Conservation (phyloP, 495 filamentous ascomycete species). For the Trichoderma erinaceum region DNA sequence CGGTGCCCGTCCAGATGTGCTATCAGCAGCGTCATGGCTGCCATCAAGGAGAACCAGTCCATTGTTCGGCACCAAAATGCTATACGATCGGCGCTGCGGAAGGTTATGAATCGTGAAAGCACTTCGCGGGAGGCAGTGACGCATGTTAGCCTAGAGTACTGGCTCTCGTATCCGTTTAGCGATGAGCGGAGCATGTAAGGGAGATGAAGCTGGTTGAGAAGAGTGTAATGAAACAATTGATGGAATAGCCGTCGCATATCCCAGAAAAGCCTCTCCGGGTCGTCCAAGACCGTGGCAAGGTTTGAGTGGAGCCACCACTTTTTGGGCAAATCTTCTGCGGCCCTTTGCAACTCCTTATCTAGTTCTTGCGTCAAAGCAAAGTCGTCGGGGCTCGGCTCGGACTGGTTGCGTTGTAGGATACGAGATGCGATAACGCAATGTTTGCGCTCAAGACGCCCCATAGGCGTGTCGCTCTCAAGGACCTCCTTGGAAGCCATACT, state of each 20-base stretch:
- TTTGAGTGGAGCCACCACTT: slow-evolving; percentile 33
- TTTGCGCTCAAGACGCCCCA: slow-evolving; percentile 30
- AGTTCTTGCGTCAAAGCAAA: slow-evolving; percentile 24
- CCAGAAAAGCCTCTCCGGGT: slow-evolving; percentile 18
- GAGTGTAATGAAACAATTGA: slow-evolving; percentile 20
- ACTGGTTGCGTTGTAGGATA: slow-evolving; percentile 33
- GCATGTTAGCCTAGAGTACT: slow-evolving; percentile 25
- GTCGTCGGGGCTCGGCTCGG: slow-evolving; percentile 18
- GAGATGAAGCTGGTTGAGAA: slow-evolving; percentile 22
- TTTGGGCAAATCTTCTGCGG: slow-evolving; percentile 23
- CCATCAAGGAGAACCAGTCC: slow-evolving; percentile 33
- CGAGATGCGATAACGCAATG: slow-evolving; percentile 24
- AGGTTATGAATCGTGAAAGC: slow-evolving; percentile 24
- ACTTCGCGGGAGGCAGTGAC: slow-evolving; percentile 28
- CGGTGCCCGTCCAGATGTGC: slow-evolving; percentile 29
- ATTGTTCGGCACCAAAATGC: slow-evolving; percentile 24
- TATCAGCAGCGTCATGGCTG: slow-evolving; percentile 28
- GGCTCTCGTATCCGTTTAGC: slow-evolving; percentile 6
- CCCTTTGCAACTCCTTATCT: slow-evolving; percentile 26
- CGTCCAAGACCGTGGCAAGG: slow-evolving; percentile 17
- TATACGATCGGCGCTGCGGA: slow-evolving; percentile 23
- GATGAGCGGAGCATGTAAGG: slow-evolving; percentile 21
- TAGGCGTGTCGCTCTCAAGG: slow-evolving; percentile 21
- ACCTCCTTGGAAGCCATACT: slow-evolving; percentile 21
- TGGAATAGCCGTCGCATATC: slow-evolving; percentile 21